Base-by-base conservation (phyloP, 2,329 filamentous ascomycete species). In the Coniochaeta prunicola region DNA sequence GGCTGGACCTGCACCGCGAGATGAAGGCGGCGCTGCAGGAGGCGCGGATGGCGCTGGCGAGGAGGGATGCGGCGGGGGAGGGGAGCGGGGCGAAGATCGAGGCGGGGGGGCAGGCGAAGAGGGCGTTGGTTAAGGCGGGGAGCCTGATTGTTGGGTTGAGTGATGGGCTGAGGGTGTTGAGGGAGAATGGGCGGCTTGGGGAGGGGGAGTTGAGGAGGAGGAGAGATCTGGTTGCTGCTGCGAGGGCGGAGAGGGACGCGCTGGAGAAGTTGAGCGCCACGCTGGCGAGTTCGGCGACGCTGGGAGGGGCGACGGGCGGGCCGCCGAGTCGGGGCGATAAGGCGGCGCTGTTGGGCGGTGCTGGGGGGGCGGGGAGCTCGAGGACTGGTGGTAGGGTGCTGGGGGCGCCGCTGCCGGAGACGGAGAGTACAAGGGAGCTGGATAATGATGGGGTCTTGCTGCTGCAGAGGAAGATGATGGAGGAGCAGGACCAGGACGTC, bases 1-100 rank as follows among this genome's bases (percentile, higher is more conserved):
- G 91, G 90, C 74, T 93, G 28, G 90, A 93, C 68, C 78, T 90
- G 58, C 86, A 92, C 68, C 76, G 83, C 28, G 88, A 92, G 67
- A 79, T 92, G 74, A 92, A 92, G 74, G 77, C 78, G 17, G 80
- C 83, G 63, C 78, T 94, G 31, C 86, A 90, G 67, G 83, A 88
- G 63, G 86, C 86, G 9, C 73, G 87, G 19, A 76, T 85, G 61
- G 82, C 81, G 69, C 74, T 91, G n/a, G 87, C 88, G 40, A 77
- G 82, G 63, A 76, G 90, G 54, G 90, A 94, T 67, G 81, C 80
- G 19, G 84, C 85, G 1, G 74, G 70, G 3, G 73, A 74, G 38
- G 19, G 21, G 19, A 60, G 61, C 5, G 50, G 50, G n/a, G 62
- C 58, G 19, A 56, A 69, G 4, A 72, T 79, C 50, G 87, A 91